Conservation (phyloP, 306 rosid genomes). For the Glycine tomentella region DNA sequence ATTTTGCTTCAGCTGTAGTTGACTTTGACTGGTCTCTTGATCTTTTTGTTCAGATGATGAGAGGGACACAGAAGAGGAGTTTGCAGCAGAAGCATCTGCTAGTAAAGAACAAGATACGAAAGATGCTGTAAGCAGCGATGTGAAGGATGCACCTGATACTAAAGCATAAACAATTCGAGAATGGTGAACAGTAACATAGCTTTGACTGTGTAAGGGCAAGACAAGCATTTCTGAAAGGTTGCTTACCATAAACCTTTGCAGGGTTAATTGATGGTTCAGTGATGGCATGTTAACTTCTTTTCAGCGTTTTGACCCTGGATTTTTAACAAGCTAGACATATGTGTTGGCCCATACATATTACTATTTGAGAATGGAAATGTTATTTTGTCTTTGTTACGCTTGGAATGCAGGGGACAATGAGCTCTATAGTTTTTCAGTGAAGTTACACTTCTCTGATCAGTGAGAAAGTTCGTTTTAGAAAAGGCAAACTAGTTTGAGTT, state of each 20-base stretch:
- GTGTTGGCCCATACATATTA: constrained; percentile 12
- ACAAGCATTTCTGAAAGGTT: constrained; percentile 23
- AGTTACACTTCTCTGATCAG: background rate
- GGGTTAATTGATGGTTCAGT: constrained; percentile 16
- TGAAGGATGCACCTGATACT: background rate
- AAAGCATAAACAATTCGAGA: background rate
- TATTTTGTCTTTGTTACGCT: background rate
- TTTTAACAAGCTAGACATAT: constrained; percentile 12
- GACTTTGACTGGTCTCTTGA: too few species aligned
- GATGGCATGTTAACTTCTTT: constrained; percentile 35
- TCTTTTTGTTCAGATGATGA: constrained; percentile 38
- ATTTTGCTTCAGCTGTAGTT: too few species aligned
- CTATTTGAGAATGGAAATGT: background rate
- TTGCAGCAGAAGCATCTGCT: constrained; percentile 28
- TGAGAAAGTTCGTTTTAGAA: background rate
- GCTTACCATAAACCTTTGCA: background rate
- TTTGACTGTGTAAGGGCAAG: constrained; percentile 11
- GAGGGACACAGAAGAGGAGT: constrained; percentile 43
- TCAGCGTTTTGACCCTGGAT: background rate
- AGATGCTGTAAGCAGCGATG: background rate
- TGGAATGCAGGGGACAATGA: background rate
- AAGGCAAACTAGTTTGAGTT: too few species aligned
- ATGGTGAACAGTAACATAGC: constrained; percentile 1
- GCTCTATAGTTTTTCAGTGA: background rate
- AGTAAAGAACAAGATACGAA: constrained; percentile 8